Conservation (phyloP, 108 stramenopile genomes). For the Conticribra weissflogii region DNA sequence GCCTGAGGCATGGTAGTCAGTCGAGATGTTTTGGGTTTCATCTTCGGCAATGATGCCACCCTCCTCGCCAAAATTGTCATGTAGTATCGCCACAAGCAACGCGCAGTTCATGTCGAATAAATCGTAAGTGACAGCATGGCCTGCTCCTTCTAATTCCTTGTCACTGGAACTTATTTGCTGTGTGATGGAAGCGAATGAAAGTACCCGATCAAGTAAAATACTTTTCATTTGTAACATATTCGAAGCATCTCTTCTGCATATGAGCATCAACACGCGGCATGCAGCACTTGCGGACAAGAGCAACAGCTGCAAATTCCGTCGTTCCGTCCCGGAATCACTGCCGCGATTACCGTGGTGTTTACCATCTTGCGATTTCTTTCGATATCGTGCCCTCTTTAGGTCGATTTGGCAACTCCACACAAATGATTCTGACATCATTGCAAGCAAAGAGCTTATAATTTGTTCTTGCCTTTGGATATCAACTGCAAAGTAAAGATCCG, state of each 20-base stretch:
- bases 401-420: conserved; percentile 14
- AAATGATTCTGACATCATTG: conserved; percentile 45
- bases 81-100: conserved; percentile 33
- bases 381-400: too few species aligned
- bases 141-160: background rate
- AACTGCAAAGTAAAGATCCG: conserved; percentile 23
- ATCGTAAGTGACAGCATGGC: conserved; percentile 12
- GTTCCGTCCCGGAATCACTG: background rate
- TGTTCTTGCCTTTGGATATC: conserved; percentile 33
- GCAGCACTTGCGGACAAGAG: conserved; percentile 29
- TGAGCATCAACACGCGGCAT: conserved; percentile 40
- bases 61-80: conserved; percentile 4
- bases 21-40: background rate
- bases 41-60: background rate
- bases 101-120: conserved; percentile 50
- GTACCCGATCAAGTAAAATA: conserved; percentile 31
- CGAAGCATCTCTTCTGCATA: conserved; percentile 19
- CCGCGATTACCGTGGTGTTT: background rate
- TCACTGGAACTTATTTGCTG: background rate
- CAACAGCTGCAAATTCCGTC: conserved; percentile 2
- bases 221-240: conserved; percentile 24
- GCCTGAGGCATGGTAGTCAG: background rate
- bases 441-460: conserved; percentile 35
- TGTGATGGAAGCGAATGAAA: conserved; percentile 40
- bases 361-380: background rate